Evolutionary conservation across 139 green algal genomes (phyloP), one percentile per base, ranked within the genome.

Genomic region (Diplosphaera chodatii): DNA sequence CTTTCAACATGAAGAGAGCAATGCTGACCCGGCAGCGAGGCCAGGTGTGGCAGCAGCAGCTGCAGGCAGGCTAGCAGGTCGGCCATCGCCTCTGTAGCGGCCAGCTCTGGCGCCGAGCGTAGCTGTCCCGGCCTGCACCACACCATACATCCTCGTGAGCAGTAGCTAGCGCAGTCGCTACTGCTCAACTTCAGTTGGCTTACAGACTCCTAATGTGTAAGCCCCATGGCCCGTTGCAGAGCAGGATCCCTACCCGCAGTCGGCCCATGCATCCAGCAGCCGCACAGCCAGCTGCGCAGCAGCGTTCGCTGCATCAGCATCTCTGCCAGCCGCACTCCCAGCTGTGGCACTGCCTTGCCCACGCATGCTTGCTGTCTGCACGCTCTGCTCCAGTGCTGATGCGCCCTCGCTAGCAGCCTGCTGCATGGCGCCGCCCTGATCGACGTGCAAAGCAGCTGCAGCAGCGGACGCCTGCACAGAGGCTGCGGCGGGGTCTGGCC

Each of bases 191-290:
- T n/a, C n/a, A n/a, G n/a, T n/a, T n/a, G n/a, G n/a, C n/a, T n/a
- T n/a, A n/a, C n/a, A n/a, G n/a, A n/a, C n/a, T n/a, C n/a, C n/a
- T n/a, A n/a, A n/a, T n/a, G n/a, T n/a, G n/a, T n/a, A n/a, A n/a
- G n/a, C n/a, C n/a, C n/a, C n/a, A n/a, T n/a, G n/a, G n/a, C n/a
- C n/a, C n/a, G n/a, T n/a, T n/a, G n/a, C n/a, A n/a, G n/a, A n/a
- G n/a, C n/a, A n/a, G n/a, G n/a, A n/a, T n/a, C n/a, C n/a, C n/a
- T n/a, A n/a, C n/a, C 55, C 68, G 40, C 78, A 84, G 71, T 89
- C 85, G 25, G 55, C 22, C 85, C 85, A 91, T 55, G 68, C 79
- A 2, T 83, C 80, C 74, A 83, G 67, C 69, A 90, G 72, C 25
- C 79, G 74, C 0, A 20, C 28, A 55, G 88, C 63, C 70, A 88